These are phyloP conservation scores for Backusella liffmaniae DNA, from an alignment of 192 early-diverging fungal species.

Conservation along the genomic window DNA sequence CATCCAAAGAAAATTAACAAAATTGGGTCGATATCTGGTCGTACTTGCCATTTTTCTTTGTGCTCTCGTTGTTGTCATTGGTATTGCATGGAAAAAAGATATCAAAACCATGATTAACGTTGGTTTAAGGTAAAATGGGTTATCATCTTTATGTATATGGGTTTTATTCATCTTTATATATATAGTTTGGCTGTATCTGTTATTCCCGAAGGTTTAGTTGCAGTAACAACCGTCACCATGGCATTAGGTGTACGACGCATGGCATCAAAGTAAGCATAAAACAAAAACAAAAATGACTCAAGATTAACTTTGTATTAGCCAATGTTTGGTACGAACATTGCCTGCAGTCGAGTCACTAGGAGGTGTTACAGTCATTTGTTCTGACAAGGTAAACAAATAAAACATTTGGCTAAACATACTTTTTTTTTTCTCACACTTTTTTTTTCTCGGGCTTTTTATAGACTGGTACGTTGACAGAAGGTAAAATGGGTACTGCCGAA, in stretches of 20 bases:
- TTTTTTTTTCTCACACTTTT: neutral
- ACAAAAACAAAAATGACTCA: constrained; percentile 35
- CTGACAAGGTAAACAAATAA: constrained; percentile 90
- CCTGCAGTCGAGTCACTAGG: constrained; percentile 95
- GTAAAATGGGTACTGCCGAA: constrained; percentile 90
- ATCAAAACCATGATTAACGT: constrained; percentile 74
- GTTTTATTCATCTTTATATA: neutral
- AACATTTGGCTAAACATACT: constrained; percentile 41
- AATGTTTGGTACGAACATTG: constrained; percentile 90
- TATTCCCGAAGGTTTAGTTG: constrained; percentile 97
- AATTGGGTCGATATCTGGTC: constrained; percentile 85
- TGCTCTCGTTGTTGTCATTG: constrained; percentile 81
- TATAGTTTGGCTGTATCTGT: constrained; percentile 85
- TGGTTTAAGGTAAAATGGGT: constrained; percentile 66
- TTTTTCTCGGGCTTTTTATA: neutral
- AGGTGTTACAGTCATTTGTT: constrained; percentile 95
- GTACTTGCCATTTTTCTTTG: constrained; percentile 79
- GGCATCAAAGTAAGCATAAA: constrained; percentile 52
- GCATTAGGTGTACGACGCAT: constrained; percentile 94
- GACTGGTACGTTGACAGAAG: constrained; percentile 92
- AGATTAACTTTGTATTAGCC: constrained; percentile 31
- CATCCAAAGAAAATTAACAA: constrained; percentile 73
- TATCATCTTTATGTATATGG: neutral
- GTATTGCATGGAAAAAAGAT: constrained; percentile 65
- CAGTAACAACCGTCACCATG: constrained; percentile 97